Evolutionary conservation across 108 stramenopile genomes (phyloP).

Genomic region (Mayamaea pseudoterrestris): DNA sequence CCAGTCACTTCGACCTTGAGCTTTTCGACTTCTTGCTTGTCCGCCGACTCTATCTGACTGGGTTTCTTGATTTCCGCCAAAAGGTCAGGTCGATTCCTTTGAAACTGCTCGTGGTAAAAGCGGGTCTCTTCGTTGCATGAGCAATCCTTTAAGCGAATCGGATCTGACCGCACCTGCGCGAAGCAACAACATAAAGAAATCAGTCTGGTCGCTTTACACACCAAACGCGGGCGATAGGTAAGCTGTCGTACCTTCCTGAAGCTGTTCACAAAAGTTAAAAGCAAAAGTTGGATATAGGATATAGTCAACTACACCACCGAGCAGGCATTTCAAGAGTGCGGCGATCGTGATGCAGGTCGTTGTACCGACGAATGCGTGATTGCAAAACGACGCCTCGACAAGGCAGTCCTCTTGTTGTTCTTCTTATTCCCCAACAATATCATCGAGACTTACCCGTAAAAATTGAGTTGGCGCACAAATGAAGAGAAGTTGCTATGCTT

Average conservation of each 20-base stretch:
- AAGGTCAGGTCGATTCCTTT: constrained; percentile 58
- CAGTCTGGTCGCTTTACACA: too few species aligned
- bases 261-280: too few species aligned
- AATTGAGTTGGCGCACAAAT: constrained; percentile 91
- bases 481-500: constrained; percentile 89
- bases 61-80: constrained; percentile 75
- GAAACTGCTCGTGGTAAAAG: constrained; percentile 70
- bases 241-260: too few species aligned
- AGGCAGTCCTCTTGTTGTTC: too few species aligned
- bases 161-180: constrained; percentile 65
- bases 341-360: not conserved
- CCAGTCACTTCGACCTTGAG: constrained; percentile 52
- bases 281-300: too few species aligned
- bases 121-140: constrained; percentile 42
- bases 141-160: constrained; percentile 36
- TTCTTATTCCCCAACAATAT: too few species aligned
- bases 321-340: too few species aligned
- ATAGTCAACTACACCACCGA: too few species aligned
- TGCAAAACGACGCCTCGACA: too few species aligned
- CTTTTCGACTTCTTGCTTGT: constrained; percentile 60
- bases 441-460: too few species aligned
- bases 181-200: too few species aligned
- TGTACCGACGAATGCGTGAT: not conserved
- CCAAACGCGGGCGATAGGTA: too few species aligned
- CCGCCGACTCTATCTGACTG: constrained; percentile 52